Percentiles rank a stretch among this genome's conserved stretches.
phyloP scores from a whole-genome alignment of 2,329 filamentous ascomycete genomes.

The Claviceps cyperi region DNA sequence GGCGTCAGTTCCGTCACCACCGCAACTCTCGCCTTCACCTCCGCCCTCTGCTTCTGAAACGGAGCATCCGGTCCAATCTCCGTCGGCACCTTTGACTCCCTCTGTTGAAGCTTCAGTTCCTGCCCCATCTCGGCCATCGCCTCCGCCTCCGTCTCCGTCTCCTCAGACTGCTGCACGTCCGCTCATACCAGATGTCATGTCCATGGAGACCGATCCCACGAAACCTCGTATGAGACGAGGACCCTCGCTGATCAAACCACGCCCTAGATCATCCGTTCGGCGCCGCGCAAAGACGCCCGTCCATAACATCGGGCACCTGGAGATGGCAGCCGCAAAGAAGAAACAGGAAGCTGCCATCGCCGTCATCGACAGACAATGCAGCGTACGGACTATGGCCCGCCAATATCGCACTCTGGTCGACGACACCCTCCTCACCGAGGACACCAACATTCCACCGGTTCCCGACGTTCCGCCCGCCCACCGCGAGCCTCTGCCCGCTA shows the following conservation, averaged over 20 bases:
- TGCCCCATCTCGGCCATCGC: neutral
- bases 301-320: slow-evolving; percentile 33
- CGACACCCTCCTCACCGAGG: slow-evolving; percentile 7
- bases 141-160: neutral
- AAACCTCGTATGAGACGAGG: slow-evolving; percentile 1
- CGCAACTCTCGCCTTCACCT: neutral
- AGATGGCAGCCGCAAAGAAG: slow-evolving; percentile 16
- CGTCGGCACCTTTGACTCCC: neutral
- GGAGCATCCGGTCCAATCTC: neutral
- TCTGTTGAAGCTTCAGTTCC: neutral
- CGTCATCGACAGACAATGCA: slow-evolving; percentile 20
- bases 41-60: neutral
- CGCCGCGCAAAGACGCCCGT: slow-evolving; percentile 38
- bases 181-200: neutral
- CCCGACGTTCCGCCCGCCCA: slow-evolving; percentile 12
- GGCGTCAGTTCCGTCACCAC: neutral
- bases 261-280: neutral
- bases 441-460: slow-evolving; percentile 17
- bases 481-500: slow-evolving; percentile 5
- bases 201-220: slow-evolving; percentile 1
- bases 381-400: slow-evolving; percentile 34
- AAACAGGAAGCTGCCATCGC: slow-evolving; percentile 6
- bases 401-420: slow-evolving; percentile 35
- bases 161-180: neutral
- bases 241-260: slow-evolving; percentile 3